Conservation (phyloP, 1,139 yeast genomes). For the Meyerozyma smithsonii region DNA sequence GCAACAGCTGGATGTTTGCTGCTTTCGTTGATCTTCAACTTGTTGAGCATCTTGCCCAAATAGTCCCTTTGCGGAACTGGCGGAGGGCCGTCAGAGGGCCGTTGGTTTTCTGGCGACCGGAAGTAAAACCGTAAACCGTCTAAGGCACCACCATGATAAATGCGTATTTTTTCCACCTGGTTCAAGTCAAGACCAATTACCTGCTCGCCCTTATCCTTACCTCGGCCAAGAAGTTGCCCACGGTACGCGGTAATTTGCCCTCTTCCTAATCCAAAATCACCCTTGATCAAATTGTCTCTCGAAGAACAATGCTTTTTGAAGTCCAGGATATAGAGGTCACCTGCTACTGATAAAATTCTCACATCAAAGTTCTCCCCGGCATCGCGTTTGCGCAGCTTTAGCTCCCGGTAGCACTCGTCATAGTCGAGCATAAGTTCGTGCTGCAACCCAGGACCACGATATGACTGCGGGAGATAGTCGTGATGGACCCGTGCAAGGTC, state of each 20-base stretch:
- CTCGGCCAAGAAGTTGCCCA: conserved; percentile 40
- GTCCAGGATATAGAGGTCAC: conserved; percentile 30
- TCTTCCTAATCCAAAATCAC: conserved; percentile 40
- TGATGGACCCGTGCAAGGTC: conserved; percentile 62
- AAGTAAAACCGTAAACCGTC: conserved; percentile 57
- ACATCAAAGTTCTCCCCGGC: conserved; percentile 39
- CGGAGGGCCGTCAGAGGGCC: conserved; percentile 31
- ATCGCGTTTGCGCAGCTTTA: conserved; percentile 21
- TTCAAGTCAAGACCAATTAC: conserved; percentile 28
- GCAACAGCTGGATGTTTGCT: conserved; percentile 9
- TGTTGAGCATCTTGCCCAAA: conserved; percentile 25
- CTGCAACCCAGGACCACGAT: conserved; percentile 60
- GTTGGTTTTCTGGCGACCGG: conserved; percentile 1
- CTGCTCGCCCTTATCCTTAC: conserved; percentile 15
- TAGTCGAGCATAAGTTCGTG: conserved; percentile 46
- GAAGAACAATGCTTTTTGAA: conserved; percentile 21
- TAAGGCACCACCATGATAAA: conserved; percentile 69
- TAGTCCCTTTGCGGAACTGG: conserved; percentile 47
- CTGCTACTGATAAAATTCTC: conserved; percentile 43
- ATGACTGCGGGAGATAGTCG: conserved; percentile 52
- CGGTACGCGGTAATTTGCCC: conserved; percentile 42
- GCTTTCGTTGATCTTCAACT: conserved; percentile 7
- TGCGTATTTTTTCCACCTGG: conserved; percentile 44
- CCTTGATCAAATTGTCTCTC: conserved; percentile 16
- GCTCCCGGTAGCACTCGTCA: conserved; percentile 38